A percentile compares a stretch with the other conserved stretches of the same genome.
Evolutionary conservation across 2,329 filamentous ascomycete species (phyloP).

Genomic region (Ilyonectria robusta): DNA sequence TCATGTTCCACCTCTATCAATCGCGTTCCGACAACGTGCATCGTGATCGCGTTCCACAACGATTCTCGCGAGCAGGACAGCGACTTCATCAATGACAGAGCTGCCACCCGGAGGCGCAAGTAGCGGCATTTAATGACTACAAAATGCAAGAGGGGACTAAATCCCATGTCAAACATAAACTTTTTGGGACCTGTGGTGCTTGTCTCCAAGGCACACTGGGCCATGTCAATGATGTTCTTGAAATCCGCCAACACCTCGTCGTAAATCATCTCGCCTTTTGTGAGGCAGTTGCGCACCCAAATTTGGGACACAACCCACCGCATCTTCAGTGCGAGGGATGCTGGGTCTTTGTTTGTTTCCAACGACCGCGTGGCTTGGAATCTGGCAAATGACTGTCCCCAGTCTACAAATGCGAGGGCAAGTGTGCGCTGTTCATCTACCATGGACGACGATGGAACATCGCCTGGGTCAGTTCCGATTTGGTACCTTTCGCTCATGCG

Average conservation of each 20-base stretch:
- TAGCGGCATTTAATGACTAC: slow-evolving; percentile 57
- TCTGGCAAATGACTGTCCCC: slow-evolving; percentile 48
- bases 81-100: slow-evolving; percentile 50
- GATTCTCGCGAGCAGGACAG: slow-evolving; percentile 52
- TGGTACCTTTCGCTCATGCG: slow-evolving; percentile 49
- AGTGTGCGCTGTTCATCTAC: slow-evolving; percentile 43
- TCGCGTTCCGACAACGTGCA: slow-evolving; percentile 51
- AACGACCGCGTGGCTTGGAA: slow-evolving; percentile 21
- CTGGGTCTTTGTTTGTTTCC: slow-evolving; percentile 14
- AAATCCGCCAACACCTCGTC: slow-evolving; percentile 52
- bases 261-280: slow-evolving; percentile 51
- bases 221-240: slow-evolving; percentile 48
- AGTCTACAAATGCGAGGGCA: slow-evolving; percentile 44
- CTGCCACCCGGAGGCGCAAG: slow-evolving; percentile 52
- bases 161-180: slow-evolving; percentile 60
- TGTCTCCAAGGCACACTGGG: slow-evolving; percentile 30
- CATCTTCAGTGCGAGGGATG: slow-evolving; percentile 46
- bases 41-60: slow-evolving; percentile 53
- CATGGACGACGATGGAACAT: slow-evolving; percentile 31
- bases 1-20: slow-evolving; percentile 58
- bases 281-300: slow-evolving; percentile 52
- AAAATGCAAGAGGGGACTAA: slow-evolving; percentile 55
- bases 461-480: slow-evolving; percentile 29
- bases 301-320: slow-evolving; percentile 51
- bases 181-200: slow-evolving; percentile 38